Conservation (phyloP, 805 yeast species). For the Teunomyces panamensis region DNA sequence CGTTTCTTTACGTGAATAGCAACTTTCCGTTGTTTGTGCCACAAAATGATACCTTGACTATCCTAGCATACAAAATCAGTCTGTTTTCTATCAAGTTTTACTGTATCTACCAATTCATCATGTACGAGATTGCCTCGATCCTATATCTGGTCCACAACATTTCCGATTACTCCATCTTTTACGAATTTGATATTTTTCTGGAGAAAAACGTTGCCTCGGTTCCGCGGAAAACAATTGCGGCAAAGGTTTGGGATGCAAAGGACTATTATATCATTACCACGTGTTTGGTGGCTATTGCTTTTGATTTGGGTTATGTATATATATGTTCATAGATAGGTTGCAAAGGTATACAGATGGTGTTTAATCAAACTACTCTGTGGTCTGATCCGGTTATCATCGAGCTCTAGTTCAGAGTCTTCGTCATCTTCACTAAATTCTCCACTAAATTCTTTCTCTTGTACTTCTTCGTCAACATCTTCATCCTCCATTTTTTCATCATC, state of each 20-base stretch:
- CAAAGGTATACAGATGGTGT: constrained; percentile 3
- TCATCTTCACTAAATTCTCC: too few relatives aligned
- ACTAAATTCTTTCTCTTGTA: too few relatives aligned
- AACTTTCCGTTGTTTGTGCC: constrained; percentile 15
- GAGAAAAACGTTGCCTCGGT: not conserved
- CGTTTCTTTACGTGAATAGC: constrained; percentile 27
- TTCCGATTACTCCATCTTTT: constrained; percentile 8
- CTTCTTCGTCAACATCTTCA: too few relatives aligned
- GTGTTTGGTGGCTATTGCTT: not conserved
- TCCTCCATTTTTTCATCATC: not conserved
- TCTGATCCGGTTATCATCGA: too few relatives aligned
- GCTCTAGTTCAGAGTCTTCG: too few relatives aligned
- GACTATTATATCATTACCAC: not conserved
- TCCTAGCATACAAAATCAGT: constrained; percentile 18
- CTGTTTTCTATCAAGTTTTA: constrained; percentile 29
- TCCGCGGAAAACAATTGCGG: not conserved
- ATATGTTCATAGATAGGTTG: not conserved
- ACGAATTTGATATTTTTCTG: not conserved
- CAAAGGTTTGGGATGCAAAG: not conserved
- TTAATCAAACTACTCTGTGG: constrained; percentile 1
- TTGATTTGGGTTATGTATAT: not conserved
- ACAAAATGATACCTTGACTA: not conserved
- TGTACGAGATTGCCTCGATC: constrained; percentile 24
- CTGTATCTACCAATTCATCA: constrained; percentile 30
- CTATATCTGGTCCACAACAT: constrained; percentile 9